Base-by-base conservation (phyloP, 208 protist species). In the Crithidia bombi region DNA sequence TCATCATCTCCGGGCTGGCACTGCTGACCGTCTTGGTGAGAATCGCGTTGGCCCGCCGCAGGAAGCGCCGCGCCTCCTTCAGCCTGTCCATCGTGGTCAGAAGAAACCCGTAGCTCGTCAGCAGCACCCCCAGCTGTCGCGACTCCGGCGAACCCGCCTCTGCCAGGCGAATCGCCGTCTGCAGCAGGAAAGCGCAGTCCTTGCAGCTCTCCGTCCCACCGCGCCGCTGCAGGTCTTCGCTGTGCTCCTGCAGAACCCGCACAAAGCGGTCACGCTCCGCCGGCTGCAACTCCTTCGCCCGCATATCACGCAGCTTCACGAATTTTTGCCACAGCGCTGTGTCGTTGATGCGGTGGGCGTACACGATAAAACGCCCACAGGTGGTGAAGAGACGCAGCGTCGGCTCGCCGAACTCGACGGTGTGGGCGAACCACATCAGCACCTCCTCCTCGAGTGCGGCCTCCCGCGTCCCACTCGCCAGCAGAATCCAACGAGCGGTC, bases 1-100 rank as follows among this genome's bases (percentile, higher is more conserved):
- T 77, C 52, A 82, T 71, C 78, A 83, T 78, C 52, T 90, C 84
- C 21, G 67, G 68, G 46, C 77, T 77, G 43, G 78, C 65, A 12
- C 58, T 36, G 26, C 58, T 49, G 7, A 63, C 57, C 46, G 68
- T 69, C 33, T 70, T 83, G 21, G 61, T 46, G 25, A 90, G 64
- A 39, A 90, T 77, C 17, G 55, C 55, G 28, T 73, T 66, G 17
- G 84, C 79, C 36, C 77, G 78, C 14, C 69, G 49, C 6, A 90
- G 69, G 11, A 55, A 59, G 44, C 82, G 77, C 57, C 66, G 74
- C 12, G 84, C 80, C 11, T 71, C 54, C 39, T 74, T 56, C 41
- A 89, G 67, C 35, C 79, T 72, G 50, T 73, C 79, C 69, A 83
- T 65, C 5, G 54, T 63, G 5, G 78, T 82, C 38, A 84, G 71